phyloP scores from a whole-genome alignment of 176 grass and related monocot genomes.

The Guadua angustifolia region DNA sequence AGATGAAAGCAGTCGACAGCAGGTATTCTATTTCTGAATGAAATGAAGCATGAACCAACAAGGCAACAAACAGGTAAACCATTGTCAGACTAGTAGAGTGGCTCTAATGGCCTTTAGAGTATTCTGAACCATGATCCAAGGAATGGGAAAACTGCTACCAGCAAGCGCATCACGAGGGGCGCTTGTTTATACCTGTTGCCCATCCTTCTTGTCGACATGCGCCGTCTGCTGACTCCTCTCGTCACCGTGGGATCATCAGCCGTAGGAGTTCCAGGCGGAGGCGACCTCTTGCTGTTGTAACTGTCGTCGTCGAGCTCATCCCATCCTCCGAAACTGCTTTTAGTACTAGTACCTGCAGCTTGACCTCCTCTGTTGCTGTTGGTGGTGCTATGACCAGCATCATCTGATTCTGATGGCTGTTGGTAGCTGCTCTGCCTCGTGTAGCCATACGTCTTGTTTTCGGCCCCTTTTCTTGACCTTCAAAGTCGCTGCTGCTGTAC shows the following conservation, averaged over 20 bases:
- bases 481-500: slow-evolving; percentile 32
- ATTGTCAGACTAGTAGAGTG: neutral
- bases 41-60: neutral
- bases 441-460: neutral
- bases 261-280: neutral
- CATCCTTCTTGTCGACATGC: slow-evolving; percentile 45
- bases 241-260: neutral
- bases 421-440: slow-evolving; percentile 45
- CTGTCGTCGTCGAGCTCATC: slow-evolving; percentile 48
- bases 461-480: neutral
- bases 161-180: slow-evolving; percentile 70
- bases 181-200: slow-evolving; percentile 59
- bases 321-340: slow-evolving; percentile 73
- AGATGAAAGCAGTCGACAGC: neutral
- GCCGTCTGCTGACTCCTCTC: slow-evolving; percentile 24
- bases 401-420: slow-evolving; percentile 45
- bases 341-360: neutral
- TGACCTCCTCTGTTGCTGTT: slow-evolving; percentile 4
- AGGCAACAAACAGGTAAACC: neutral
- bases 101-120: slow-evolving; percentile 39
- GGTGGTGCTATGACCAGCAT: neutral
- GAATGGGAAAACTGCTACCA: slow-evolving; percentile 88
- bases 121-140: slow-evolving; percentile 86
- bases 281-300: neutral
- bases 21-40: neutral